Evolutionary conservation across 805 yeast species (phyloP), one percentile per base, ranked within the genome.

Genomic region (Henningerozyma blattae): DNA sequence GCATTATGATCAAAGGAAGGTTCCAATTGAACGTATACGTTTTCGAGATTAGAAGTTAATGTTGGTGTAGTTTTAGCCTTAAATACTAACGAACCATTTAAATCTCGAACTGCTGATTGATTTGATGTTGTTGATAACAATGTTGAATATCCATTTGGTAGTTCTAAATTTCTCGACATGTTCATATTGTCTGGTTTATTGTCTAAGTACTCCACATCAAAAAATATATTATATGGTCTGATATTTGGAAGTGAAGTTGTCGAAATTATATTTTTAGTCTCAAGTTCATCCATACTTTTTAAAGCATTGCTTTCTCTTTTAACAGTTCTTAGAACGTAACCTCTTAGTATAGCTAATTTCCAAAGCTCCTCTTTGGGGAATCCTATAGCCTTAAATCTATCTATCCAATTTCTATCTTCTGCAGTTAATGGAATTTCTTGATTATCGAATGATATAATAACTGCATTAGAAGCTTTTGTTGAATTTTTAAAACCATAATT

Each of bases 321-420:
- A 51, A 42, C 28, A 64, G 39, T 32, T 32, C 75, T 71, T 38
- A 59, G 65, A 7, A 87, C 68, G 44, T 84, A 81, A 19, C 77
- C 77, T 36, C 87, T 65, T 36, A 85, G 54, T 3, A 72, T 72
- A 13, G 77, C 76, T 10, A 89, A 58, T 52, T 87, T 89, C 96
- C 96, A 89, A 18, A 83, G 45, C 30, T 85, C 93, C 6, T 62
- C 64, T 8, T 75, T 84, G 6, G 64, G 64, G 33, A 89, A 57
- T 0, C 96, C 97, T n/a, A 83, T 65, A 2, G 77, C 65, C 31
- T 72, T 68, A 28, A 89, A 60, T 41, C 77, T 74, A 25, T 71
- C 71, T n/a, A 85, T 61, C 86, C 94, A 80, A 22, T 66, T 65
- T 36, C 68, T 65, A 52, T 83, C 94, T 37, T 73, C 80, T 3